Conservation (phyloP, 257 asterid species). For the Petrea volubilis region DNA sequence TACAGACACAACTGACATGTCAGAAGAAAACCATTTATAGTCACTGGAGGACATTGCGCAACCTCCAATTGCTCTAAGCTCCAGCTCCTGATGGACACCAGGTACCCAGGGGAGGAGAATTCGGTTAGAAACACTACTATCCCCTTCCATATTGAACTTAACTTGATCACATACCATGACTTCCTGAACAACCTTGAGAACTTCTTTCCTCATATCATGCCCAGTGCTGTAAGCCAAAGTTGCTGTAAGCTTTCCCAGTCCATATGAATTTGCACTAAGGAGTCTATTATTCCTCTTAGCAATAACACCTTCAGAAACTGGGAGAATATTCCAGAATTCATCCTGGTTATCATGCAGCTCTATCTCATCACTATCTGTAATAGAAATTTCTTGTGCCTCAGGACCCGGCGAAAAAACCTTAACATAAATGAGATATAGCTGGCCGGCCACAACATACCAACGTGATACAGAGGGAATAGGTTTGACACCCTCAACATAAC, state of each 20-base stretch:
- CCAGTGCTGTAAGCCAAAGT: constrained; percentile 62
- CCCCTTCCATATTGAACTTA: constrained; percentile 47
- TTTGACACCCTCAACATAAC: constrained; percentile 42
- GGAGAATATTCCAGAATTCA: constrained; percentile 67
- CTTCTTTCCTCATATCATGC: constrained; percentile 53
- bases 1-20: constrained; percentile 67
- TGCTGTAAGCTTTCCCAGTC: constrained; percentile 83
- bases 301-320: constrained; percentile 46
- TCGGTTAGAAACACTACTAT: constrained; percentile 32
- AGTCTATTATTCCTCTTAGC: constrained; percentile 43
- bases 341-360: constrained; percentile 54
- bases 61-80: constrained; percentile 82
- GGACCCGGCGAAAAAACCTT: constrained; percentile 76
- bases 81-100: constrained; percentile 81
- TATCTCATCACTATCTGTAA: constrained; percentile 72
- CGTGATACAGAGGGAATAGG: constrained; percentile 65
- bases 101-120: constrained; percentile 85
- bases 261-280: constrained; percentile 60
- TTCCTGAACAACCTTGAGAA: constrained; percentile 82
- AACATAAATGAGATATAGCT: constrained; percentile 59
- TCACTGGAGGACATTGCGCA: constrained; percentile 83
- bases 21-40: constrained; percentile 88
- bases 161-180: constrained; percentile 91
- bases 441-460: constrained; percentile 82
- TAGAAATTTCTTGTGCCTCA: constrained; percentile 61